phyloP scores from a whole-genome alignment of 208 protist species.

The Histomonas meleagridis region DNA sequence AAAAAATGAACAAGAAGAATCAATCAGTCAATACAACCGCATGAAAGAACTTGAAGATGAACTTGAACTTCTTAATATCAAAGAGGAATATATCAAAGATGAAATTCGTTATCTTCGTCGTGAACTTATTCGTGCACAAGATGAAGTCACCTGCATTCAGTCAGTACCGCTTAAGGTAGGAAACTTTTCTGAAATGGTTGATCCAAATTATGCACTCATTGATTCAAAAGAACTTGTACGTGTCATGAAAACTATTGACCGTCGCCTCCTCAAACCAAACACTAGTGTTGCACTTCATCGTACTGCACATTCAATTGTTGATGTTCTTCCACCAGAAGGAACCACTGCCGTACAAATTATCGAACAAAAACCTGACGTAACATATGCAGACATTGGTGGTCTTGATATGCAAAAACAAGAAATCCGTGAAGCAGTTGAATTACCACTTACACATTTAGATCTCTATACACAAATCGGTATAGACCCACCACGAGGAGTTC shows the following conservation, averaged over 20 bases:
- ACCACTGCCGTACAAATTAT: slow-evolving; percentile 60
- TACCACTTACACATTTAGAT: slow-evolving; percentile 89
- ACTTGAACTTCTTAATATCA: neutral
- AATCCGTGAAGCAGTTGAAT: slow-evolving; percentile 85
- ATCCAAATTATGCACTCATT: slow-evolving; percentile 66
- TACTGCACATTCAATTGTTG: slow-evolving; percentile 90
- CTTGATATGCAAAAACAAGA: slow-evolving; percentile 25
- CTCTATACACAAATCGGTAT: slow-evolving; percentile 91
- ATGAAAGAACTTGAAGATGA: neutral
- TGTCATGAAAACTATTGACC: slow-evolving; percentile 63
- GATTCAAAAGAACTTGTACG: slow-evolving; percentile 79
- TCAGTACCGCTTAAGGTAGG: slow-evolving; percentile 95
- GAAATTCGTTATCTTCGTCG: slow-evolving; percentile 70
- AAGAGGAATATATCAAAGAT: slow-evolving; percentile 71
- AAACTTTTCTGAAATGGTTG: slow-evolving; percentile 94
- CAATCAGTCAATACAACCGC: neutral
- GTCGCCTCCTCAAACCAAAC: slow-evolving; percentile 84
- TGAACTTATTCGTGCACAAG: slow-evolving; percentile 70
- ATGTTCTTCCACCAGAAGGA: slow-evolving; percentile 85
- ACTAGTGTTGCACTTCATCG: slow-evolving; percentile 89
- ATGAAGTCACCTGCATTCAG: slow-evolving; percentile 89
- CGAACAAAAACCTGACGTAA: neutral
- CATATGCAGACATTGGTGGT: slow-evolving; percentile 36
- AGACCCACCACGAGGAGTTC: slow-evolving; percentile 91
- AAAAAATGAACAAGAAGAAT: neutral